Conservation (phyloP, 2,329 filamentous ascomycete genomes). For the Colletotrichum sp. region DNA sequence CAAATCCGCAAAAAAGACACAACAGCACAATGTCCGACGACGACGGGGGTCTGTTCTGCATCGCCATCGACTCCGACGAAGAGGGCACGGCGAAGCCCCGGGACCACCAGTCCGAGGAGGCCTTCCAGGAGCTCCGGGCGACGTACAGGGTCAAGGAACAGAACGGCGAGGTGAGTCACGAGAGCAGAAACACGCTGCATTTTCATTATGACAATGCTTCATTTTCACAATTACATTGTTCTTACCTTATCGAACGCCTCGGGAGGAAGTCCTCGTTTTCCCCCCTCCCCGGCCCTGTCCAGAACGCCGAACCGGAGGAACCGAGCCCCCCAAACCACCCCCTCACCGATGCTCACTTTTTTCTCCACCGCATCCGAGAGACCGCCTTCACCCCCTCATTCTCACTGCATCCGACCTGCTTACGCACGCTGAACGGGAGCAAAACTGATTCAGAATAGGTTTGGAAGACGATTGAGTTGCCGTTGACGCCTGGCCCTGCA, state of each 20-base stretch:
- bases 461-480: constrained; percentile 44
- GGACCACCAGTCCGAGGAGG: constrained; percentile 53
- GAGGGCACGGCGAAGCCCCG: constrained; percentile 32
- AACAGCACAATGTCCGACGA: constrained; percentile 17
- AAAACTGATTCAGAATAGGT: constrained; percentile 39
- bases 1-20: background rate
- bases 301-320: background rate
- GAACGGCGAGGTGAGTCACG: constrained; percentile 54
- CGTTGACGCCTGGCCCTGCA: constrained; percentile 34
- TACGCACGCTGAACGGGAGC: background rate
- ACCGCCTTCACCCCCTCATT: background rate
- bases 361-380: background rate
- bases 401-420: background rate
- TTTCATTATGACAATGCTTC: background rate
- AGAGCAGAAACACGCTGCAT: background rate
- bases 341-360: background rate
- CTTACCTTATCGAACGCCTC: background rate
- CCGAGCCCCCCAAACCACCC: background rate
- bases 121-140: constrained; percentile 50
- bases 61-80: constrained; percentile 37
- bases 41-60: constrained; percentile 36
- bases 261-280: background rate
- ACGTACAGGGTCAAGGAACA: constrained; percentile 55
- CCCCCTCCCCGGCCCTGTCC: background rate
- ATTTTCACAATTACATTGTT: background rate